Conservation (phyloP, 208 protist species). For the Trypanosoma platydactyli region DNA sequence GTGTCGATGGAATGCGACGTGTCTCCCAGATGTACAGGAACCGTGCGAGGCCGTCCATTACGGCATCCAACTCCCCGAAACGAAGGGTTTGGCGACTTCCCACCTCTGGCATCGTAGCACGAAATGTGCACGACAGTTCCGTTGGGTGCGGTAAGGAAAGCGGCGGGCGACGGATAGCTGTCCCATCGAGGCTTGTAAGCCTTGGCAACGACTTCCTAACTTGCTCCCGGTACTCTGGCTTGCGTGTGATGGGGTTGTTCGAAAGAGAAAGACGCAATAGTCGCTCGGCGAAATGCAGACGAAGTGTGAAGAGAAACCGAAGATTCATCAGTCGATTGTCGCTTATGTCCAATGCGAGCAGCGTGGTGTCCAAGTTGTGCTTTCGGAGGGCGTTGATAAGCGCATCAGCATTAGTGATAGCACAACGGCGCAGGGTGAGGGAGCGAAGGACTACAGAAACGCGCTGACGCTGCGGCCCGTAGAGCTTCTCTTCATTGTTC, state of each 20-base stretch:
- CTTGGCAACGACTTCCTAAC: conserved; percentile 72
- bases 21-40: conserved; percentile 81
- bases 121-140: conserved; percentile 41
- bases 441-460: conserved; percentile 40
- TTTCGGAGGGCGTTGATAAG: conserved; percentile 70
- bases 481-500: conserved; percentile 8
- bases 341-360: conserved; percentile 80
- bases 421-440: conserved; percentile 46
- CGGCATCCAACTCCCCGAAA: conserved; percentile 29
- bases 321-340: conserved; percentile 75
- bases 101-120: neutral
- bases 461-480: neutral
- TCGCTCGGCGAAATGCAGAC: conserved; percentile 62
- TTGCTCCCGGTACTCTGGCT: conserved; percentile 88
- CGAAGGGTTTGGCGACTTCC: conserved; percentile 4
- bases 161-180: conserved; percentile 72
- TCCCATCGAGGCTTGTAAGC: conserved; percentile 76
- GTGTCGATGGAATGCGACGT: conserved; percentile 68
- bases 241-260: conserved; percentile 81
- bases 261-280: conserved; percentile 73
- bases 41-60: conserved; percentile 57
- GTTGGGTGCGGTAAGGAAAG: conserved; percentile 59
- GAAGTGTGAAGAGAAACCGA: conserved; percentile 76
- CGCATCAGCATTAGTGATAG: conserved; percentile 58
- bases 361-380: conserved; percentile 35